Base-by-base conservation (phyloP, 192 early-diverging fungal species). In the Linnemannia zychae region DNA sequence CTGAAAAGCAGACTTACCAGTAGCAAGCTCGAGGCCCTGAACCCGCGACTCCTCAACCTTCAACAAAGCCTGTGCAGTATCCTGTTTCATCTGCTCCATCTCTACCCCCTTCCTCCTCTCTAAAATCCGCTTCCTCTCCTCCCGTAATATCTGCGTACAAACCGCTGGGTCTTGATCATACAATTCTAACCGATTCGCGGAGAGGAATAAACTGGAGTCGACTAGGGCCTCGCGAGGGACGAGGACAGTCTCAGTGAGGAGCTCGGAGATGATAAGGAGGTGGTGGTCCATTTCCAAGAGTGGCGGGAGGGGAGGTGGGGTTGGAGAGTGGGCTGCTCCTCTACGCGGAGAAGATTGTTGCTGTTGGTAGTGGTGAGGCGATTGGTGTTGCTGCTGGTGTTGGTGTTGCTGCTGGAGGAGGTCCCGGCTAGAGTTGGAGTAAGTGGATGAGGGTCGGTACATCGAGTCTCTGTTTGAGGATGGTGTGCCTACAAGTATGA, bases 61-160 rank as follows among this genome's bases (percentile, higher is more conserved):
- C n/a, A 77, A n/a, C 13, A 52, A 1, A 0, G 68, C 68, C 48
- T 57, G 67, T 38, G 49, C 49, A 71, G 67, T 77, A 31, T 77
- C 76, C 31, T 70, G 76, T 77, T 48, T 68, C 46, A 77, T 70
- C 20, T 49, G 28, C 67, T 77, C 76, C 7, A 77, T 3, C 50
- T 77, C 76, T 0, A 77, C 20, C 18, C 33, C 76, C 67, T 70
- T 66, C 1, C 76, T 34, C 52, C 49, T 37, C 34, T 77, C 76
- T 11, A 77, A 15, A 4, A 77, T 48, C 3, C 76, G 3, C 15
- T 38, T 77, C 5, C 76, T 66, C 50, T 77, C 76, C 0, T 77
- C 76, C 24, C 76, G 17, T 4, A 77, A 47, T 18, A 18, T 53
- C 36, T 70, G 66, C 4, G 36, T 37, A 44, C 76, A 77, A 15